Percentiles rank a stretch among this genome's conserved stretches.
Conservation (phyloP, 2,329 filamentous ascomycete genomes). For the Sporothrix sp. region DNA sequence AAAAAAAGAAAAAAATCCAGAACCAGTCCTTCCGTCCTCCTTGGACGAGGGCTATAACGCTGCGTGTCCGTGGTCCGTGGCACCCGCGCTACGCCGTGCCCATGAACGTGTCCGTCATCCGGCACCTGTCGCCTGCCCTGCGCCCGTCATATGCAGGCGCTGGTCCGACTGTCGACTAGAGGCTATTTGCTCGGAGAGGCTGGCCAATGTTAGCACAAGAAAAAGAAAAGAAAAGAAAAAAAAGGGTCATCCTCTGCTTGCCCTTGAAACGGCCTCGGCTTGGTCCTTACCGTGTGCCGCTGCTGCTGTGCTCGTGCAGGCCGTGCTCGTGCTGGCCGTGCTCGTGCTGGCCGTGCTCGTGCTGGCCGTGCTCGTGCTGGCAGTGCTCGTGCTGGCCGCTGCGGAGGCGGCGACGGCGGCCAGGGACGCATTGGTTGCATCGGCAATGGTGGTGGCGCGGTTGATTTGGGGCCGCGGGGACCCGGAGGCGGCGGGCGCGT, state of each 20-base stretch:
- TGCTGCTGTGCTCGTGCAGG: conserved; percentile 21
- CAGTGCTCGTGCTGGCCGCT: neutral
- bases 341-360: neutral
- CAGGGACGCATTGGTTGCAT: conserved; percentile 7
- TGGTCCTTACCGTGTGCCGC: conserved; percentile 42
- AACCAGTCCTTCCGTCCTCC: no score
- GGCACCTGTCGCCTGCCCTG: no score
- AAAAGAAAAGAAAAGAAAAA: neutral
- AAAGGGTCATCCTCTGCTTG: conserved; percentile 18
- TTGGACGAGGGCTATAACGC: no score
- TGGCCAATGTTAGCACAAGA: conserved; percentile 8
- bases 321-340: neutral
- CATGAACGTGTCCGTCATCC: no score
- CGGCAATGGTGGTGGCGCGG: conserved; percentile 11
- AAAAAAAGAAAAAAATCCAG: neutral
- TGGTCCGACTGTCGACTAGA: no score
- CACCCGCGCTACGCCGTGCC: no score
- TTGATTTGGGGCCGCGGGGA: conserved; percentile 7
- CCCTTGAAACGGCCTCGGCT: conserved; percentile 47
- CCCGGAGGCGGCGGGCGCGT: neutral
- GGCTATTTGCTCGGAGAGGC: conserved; percentile 16
- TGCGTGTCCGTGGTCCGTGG: no score
- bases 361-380: no score
- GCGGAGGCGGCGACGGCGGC: neutral
- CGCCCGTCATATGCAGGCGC: no score